Evolutionary conservation across 305 asterid species (phyloP), one percentile per base, ranked within the genome.

Genomic region (Solanum hybrid): DNA sequence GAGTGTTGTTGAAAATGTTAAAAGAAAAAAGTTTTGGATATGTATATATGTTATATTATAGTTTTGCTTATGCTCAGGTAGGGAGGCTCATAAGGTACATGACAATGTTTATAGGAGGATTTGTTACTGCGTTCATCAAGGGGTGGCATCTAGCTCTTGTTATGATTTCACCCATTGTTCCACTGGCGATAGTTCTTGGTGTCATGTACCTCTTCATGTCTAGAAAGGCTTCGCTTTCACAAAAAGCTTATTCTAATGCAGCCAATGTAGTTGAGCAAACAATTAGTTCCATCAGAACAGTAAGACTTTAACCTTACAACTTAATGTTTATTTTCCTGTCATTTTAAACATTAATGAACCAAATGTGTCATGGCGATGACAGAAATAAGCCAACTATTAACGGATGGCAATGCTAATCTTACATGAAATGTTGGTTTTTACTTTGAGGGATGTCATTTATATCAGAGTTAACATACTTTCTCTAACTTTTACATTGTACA

Each of bases 81-180:
- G 98, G 98, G 38, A 94, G 92, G 90, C 91, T 91, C 79, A 91
- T 95, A 89, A 97, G 94, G 92, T 91, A 91, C 56, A 17, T 93
- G 24, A 89, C 98, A 29, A 92, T 95, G 17, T 93, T 95, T 77
- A 3, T 94, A 4, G 98, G 95, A 88, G 96, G 97, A 66, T 95
- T 95, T 88, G 93, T 91, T 85, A 90, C 94, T 78, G 98, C 97
- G 26, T 95, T 95, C 78, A 56, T 91, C 7, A 90, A 92, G 92
- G 97, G 97, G 89, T 94, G 98, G 98, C 97, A 95, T 88, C 97
- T 95, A 26, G 90, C 96, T 6, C 95, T 95, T 5, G 96, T 95
- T 90, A 90, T 95, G 95, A 89, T 93, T 24, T 72, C 97, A 0
- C 90, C 95, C 75, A 93, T 95, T 88, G 94, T 95, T 86, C 79